These are phyloP conservation scores for Alloteropsis semialata DNA, from an alignment of 176 grass and related monocot species.

Conservation along the genomic window DNA sequence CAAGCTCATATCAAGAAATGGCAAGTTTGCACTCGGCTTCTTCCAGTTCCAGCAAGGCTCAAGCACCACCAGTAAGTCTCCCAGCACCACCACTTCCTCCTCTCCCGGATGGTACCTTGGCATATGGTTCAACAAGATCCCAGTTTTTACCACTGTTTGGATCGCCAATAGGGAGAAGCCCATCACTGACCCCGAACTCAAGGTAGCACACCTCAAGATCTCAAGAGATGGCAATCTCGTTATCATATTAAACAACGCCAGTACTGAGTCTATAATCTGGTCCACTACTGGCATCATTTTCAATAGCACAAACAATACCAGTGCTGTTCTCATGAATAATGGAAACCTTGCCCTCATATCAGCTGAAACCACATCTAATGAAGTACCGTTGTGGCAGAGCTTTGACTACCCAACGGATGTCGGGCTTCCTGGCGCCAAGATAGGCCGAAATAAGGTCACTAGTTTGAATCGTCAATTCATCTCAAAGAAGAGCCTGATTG, in stretches of 20 bases:
- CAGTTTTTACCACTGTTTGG: not conserved
- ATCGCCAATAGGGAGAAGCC: not conserved
- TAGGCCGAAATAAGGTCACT: not conserved
- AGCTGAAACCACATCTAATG: not conserved
- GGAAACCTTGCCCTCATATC: not conserved
- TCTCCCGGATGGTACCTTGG: not conserved
- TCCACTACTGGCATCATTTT: not conserved
- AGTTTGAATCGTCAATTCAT: not conserved
- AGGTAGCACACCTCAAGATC: not conserved
- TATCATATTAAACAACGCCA: not conserved
- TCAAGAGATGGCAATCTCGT: not conserved
- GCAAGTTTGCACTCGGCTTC: conserved; percentile 49
- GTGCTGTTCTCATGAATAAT: not conserved
- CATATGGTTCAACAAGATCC: not conserved
- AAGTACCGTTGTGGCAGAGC: not conserved
- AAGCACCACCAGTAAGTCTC: not conserved
- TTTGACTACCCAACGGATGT: not conserved
- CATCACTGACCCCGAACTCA: not conserved
- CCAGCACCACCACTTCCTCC: not conserved
- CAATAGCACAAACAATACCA: not conserved
- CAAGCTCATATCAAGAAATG: conserved; percentile 26
- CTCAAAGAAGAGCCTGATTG: not conserved
- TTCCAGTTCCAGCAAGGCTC: too few species aligned
- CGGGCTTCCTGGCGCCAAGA: not conserved
- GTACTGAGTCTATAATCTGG: not conserved